Evolutionary conservation across 441 rosid species (phyloP).

Genomic region (Pelargonium myrrhifolium): DNA sequence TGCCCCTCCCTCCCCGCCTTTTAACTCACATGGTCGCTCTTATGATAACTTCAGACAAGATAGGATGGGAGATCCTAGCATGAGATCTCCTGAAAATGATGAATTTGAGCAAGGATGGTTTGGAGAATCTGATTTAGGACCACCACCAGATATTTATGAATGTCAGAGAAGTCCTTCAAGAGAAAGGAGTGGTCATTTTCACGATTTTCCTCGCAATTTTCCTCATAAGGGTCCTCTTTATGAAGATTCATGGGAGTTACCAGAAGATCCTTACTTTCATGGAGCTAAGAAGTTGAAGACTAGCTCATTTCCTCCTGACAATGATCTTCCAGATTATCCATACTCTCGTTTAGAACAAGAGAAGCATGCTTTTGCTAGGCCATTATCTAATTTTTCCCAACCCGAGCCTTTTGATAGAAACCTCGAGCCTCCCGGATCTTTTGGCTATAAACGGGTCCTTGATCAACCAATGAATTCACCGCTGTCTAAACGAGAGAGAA

Average conservation of each 20-base stretch:
- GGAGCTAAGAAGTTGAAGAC: constrained; percentile 67
- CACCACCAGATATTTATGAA: constrained; percentile 51
- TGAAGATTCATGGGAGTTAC: constrained; percentile 73
- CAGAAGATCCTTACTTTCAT: constrained; percentile 57
- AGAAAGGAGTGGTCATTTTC: constrained; percentile 38
- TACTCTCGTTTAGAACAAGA: constrained; percentile 54
- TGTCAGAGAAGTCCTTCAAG: constrained; percentile 45
- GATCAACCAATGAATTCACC: constrained; percentile 31
- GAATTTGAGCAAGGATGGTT: constrained; percentile 50
- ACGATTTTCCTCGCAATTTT: constrained; percentile 37
- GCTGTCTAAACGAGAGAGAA: constrained; percentile 40
- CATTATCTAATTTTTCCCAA: constrained; percentile 48
- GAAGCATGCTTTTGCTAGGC: constrained; percentile 38
- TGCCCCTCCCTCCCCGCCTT: constrained; percentile 51
- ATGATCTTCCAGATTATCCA: constrained; percentile 63
- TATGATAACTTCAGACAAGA: constrained; percentile 49
- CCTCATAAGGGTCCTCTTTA: constrained; percentile 37
- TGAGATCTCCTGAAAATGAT: constrained; percentile 52
- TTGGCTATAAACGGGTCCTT: constrained; percentile 43
- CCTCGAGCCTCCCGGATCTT: constrained; percentile 27
- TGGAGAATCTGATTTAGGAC: constrained; percentile 41
- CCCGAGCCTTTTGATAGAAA: constrained; percentile 41
- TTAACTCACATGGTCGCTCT: constrained; percentile 41
- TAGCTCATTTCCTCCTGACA: constrained; percentile 51
- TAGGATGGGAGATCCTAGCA: constrained; percentile 37